Evolutionary conservation across 495 filamentous ascomycete species (phyloP).

Genomic region (Extremus antarcticus): DNA sequence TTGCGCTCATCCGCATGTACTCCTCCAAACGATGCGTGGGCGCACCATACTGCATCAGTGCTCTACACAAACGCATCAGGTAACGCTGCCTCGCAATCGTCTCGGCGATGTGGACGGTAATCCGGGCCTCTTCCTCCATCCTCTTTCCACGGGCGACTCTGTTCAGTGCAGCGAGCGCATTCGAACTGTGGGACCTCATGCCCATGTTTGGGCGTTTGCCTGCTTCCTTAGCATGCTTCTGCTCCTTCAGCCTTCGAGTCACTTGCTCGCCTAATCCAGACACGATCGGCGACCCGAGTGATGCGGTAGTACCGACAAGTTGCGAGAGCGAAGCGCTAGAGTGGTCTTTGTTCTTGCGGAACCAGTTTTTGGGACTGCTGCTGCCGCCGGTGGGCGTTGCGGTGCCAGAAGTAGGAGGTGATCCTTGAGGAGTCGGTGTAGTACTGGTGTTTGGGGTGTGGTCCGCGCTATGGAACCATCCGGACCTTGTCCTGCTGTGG

Average conservation of each 20-base stretch:
- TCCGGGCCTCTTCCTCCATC: conserved; percentile 58
- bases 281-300: conserved; percentile 36
- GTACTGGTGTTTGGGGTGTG: background rate
- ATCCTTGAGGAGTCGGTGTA: conserved; percentile 28
- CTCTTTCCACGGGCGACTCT: conserved; percentile 21
- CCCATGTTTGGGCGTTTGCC: conserved; percentile 11
- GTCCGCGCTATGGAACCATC: conserved; percentile 18
- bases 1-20: conserved; percentile 84
- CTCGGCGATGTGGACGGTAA: conserved; percentile 84
- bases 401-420: conserved; percentile 39
- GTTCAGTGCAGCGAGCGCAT: conserved; percentile 35
- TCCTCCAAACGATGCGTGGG: conserved; percentile 46
- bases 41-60: conserved; percentile 55
- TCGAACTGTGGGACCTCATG: conserved; percentile 38
- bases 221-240: conserved; percentile 18
- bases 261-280: conserved; percentile 26
- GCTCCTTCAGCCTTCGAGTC: conserved; percentile 29
- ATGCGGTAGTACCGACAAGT: conserved; percentile 47
- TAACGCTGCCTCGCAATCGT: conserved; percentile 72
- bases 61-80: conserved; percentile 71
- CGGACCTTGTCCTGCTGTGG: background rate
- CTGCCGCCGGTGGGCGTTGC: conserved; percentile 35
- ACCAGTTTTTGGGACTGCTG: conserved; percentile 45
- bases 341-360: conserved; percentile 44
- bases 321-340: conserved; percentile 42